Evolutionary conservation across 139 green algal species (phyloP), one percentile per base, ranked within the genome.

Genomic region (Chlamydomonas eustigma): DNA sequence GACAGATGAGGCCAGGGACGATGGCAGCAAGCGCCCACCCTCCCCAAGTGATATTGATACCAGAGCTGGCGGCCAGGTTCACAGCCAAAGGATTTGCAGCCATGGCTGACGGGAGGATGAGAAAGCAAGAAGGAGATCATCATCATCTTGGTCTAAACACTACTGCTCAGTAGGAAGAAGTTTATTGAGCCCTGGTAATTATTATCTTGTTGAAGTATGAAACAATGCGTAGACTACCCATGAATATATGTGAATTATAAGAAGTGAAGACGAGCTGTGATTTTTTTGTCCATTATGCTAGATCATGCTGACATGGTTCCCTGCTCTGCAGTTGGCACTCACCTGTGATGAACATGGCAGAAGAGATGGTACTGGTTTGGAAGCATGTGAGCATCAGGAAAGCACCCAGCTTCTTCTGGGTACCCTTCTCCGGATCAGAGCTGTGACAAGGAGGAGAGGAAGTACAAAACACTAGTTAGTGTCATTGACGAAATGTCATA

Each of bases 331-430:
- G n/a, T n/a, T n/a, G n/a, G n/a, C 63, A 64, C 30, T 64, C 24
- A 76, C 70, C 36, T 3, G 71, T 70, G 50, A 68, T 70, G 44
- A 77, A 98, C 95, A 99, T 99, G 76, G 90, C 89, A 0, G 92
- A 97, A 35, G 93, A 96, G 58, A 99, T 89, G 76, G 81, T 90
- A 44, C 88, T 93, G 68, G 90, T 96, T 80, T 97, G 94, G 89
- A 97, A 97, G 86, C 90, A 95, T 1, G 95, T 98, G 74, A 91
- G 92, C 96, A 99, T 99, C 39, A 99, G 84, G 88, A 97, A 99
- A 0, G 94, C 86, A 33, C 96, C 96, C 88, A 99, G 94, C 84
- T 97, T 97, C 76, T 92, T 93, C 80, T 95, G 85, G 6, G 96
- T 99, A 81, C 95, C 95, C 73, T 93, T 91, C 35, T 92, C 91